Percentiles rank a stretch among this genome's conserved stretches.
phyloP scores from a whole-genome alignment of 306 rosid genomes.

The Cicer judaicum region DNA sequence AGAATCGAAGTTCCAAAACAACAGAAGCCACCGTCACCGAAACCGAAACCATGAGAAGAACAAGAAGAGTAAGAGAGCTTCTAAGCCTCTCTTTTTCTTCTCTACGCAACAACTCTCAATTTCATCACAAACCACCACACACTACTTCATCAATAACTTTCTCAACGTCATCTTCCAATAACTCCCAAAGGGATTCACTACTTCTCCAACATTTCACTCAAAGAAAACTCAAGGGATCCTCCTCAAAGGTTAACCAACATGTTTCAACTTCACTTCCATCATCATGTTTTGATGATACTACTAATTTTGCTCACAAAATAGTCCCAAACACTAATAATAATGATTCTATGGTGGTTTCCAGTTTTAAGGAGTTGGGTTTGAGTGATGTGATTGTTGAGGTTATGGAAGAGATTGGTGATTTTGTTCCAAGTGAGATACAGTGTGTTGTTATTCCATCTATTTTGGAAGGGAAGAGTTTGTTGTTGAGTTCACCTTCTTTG shows the following conservation, averaged over 20 bases:
- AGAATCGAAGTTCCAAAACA: neutral
- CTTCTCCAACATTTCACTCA: constrained; percentile 68
- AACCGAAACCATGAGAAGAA: constrained; percentile 47
- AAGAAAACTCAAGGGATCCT: constrained; percentile 71
- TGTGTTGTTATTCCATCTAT: constrained; percentile 73
- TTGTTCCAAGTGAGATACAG: constrained; percentile 82
- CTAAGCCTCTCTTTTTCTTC: constrained; percentile 45
- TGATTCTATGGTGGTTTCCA: constrained; percentile 44
- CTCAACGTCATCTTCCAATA: constrained; percentile 55
- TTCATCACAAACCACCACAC: constrained; percentile 46
- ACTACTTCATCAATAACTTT: constrained; percentile 49
- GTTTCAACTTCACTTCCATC: constrained; percentile 10
- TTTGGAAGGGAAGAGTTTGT: constrained; percentile 73
- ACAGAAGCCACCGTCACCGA: neutral
- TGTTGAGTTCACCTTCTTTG: constrained; percentile 76
- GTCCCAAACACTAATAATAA: too few species aligned
- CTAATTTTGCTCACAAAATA: neutral
- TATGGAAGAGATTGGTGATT: constrained; percentile 60
- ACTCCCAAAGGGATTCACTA: constrained; percentile 58
- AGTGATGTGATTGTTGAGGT: constrained; percentile 66
- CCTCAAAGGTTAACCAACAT: constrained; percentile 37
- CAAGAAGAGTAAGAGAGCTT: constrained; percentile 54
- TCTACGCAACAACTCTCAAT: neutral
- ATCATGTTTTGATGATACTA: neutral
- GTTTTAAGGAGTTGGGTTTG: constrained; percentile 69